Evolutionary conservation across 2,329 filamentous ascomycete genomes (phyloP), one percentile per base, ranked within the genome.

Genomic region (Rhynchosporium secalis): DNA sequence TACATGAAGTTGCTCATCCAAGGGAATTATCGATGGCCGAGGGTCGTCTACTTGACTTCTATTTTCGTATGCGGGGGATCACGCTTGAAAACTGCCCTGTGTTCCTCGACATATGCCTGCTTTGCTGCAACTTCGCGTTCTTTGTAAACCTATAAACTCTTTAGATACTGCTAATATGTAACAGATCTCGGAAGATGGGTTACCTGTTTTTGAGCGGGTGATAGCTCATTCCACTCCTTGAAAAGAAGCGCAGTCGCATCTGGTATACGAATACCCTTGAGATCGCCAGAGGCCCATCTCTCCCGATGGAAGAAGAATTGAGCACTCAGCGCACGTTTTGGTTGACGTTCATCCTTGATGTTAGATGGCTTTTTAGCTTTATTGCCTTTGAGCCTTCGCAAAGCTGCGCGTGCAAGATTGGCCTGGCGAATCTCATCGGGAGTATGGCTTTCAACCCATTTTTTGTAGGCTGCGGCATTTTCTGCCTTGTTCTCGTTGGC

Each of bases 351-450:
- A 70, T 90, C 87, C 4, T 75, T 64, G 58, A 89, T 78, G 4
- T 26, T 12, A 9, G 51, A 56, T 10, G 28, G 7, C 36, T 28
- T 54, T n/a, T 26, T 15, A 41, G 10, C 13, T 26, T 31, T 40
- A 15, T 26, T 7, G 13, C 46, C 33, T 9, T 56, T 41, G 45
- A 66, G 68, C 29, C 43, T 63, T 38, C 61, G 67, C 38, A 75
- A 61, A 26, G 36, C 45, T 33, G 45, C 62, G 43, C 87, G 83
- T 10, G 87, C 87, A 10, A 66, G 70, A 72, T 90, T 90, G 61
- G 87, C 86, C 3, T 77, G 62, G 51, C 76, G 76, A 68, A 90
- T 88, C 70, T 87, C 72, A 4, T 82, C 76, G 9, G 83, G 80
- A 1, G 83, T 83, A 70, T 86, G 74, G 3, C 73, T 75, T 38